Conservation (phyloP, 106 monocot species). For the Phalaenopsis aphrodite region DNA sequence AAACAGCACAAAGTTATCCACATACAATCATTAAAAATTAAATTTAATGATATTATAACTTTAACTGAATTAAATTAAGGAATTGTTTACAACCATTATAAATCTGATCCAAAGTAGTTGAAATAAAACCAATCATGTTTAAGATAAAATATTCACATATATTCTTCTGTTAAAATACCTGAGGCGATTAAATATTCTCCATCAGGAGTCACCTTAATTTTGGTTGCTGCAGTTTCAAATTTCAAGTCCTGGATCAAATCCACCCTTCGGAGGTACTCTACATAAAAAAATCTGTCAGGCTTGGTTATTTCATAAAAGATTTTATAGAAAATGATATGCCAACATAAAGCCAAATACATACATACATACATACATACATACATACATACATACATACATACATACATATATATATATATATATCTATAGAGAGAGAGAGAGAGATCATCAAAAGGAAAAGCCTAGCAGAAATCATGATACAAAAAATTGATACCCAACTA, state of each 20-base stretch:
- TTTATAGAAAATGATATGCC: neutral
- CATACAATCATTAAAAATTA: neutral
- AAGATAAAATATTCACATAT: neutral
- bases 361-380: too few species aligned
- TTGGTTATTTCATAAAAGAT: neutral
- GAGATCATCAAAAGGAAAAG: neutral
- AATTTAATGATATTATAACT: neutral
- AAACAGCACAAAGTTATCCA: neutral
- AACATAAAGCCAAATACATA: neutral
- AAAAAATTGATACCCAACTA: too few species aligned
- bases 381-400: too few species aligned
- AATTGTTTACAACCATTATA: neutral
- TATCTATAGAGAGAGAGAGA: too few species aligned
- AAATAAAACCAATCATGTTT: neutral
- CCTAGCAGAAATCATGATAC: neutral
- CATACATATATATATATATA: too few species aligned
- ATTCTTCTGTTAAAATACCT: slow-evolving; percentile 30
- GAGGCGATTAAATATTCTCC: slow-evolving; percentile 87
- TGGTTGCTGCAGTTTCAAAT: slow-evolving; percentile 83
- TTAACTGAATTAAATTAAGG: neutral
- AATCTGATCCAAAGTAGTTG: neutral
- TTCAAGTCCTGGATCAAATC: slow-evolving; percentile 91
- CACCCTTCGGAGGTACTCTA: slow-evolving; percentile 59
- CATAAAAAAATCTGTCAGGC: neutral
- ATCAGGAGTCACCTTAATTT: slow-evolving; percentile 83